Evolutionary conservation across 208 protist genomes (phyloP).

Genomic region (Trypanosoma cruzi): DNA sequence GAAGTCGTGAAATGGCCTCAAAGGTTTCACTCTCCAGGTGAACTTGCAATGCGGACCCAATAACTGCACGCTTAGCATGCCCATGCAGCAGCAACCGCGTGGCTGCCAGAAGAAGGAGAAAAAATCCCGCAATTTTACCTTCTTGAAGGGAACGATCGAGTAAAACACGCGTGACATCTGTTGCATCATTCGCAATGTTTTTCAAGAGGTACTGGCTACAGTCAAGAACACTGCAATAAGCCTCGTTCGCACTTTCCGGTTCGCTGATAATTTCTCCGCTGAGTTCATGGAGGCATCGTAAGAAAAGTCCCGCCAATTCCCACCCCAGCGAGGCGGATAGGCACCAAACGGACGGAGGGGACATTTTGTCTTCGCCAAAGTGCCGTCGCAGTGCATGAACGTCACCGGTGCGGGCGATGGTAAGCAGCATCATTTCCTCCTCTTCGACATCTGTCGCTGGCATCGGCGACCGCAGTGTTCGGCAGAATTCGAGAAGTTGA

Average conservation of each 20-base stretch:
- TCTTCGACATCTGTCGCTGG: constrained; percentile 33
- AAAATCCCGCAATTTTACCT: constrained; percentile 25
- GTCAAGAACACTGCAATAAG: neutral
- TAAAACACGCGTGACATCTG: constrained; percentile 14
- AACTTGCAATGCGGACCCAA: neutral
- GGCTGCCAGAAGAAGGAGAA: constrained; percentile 27
- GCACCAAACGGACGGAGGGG: constrained; percentile 37
- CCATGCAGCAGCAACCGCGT: constrained; percentile 14
- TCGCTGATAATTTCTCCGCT: neutral
- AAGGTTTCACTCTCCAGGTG: constrained; percentile 2
- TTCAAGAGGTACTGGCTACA: constrained; percentile 16
- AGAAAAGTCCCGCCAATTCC: constrained; percentile 41
- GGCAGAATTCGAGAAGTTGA: constrained; percentile 59
- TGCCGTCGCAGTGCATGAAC: neutral
- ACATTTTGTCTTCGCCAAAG: constrained; percentile 1
- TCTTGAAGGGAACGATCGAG: constrained; percentile 24
- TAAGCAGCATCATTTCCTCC: constrained; percentile 45
- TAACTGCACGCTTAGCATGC: neutral
- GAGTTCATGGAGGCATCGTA: constrained; percentile 20
- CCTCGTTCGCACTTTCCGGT: neutral
- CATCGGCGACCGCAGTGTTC: constrained; percentile 44
- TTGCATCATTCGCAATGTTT: constrained; percentile 13
- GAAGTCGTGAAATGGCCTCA: constrained; percentile 22
- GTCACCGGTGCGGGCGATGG: neutral
- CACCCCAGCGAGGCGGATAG: constrained; percentile 42